Base-by-base conservation (phyloP, 1,284 basidiomycete genomes). In the Apiotrichum akiyoshidainum region DNA sequence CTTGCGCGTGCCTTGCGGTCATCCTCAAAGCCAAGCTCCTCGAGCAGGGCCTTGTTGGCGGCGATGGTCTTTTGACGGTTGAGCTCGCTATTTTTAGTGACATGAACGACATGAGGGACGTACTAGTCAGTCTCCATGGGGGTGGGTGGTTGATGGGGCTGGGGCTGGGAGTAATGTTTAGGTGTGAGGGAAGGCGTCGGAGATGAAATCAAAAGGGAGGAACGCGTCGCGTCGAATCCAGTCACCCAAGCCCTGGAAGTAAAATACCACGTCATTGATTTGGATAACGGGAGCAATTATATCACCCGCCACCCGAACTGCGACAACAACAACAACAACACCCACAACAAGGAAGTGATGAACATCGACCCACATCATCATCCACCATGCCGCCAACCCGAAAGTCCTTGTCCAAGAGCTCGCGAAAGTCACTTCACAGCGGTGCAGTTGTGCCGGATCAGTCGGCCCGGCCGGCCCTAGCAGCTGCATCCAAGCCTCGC, bases 21-120 rank as follows among this genome's bases (percentile, higher is more conserved):
- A 5, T 66, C 63, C 55, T 75, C 73, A 31, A 80, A 65, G 5
- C 77, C 76, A 21, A 80, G 67, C n/a, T 67, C 68, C n/a, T 73
- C 69, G 40, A 80, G 71, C 8, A 80, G 70, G 4, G 64, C 66
- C 41, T 72, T 67, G 63, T 80, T 80, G 58, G 74, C 72, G 2
- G 73, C 73, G 46, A 80, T 80, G 31, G 69, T 78, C 59, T 74
- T 72, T 53, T 70, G 73, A 12, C 79, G 71, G 63, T 79, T 74
- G 37, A 68, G 57, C 61, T 80, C 78, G 65, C 77, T 79, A 54
- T 1, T 9, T 3, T 35, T 17, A 47, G 22, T 19, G 8, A 22
- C 14, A 8, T 33, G 19, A 5, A n/a, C 16, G 12, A 17, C 12
- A 5, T 13, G 33, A 1, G 11, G 19, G 21, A n/a, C 53, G 12